phyloP scores from a whole-genome alignment of 208 protist genomes.

The Wallacemonas sp. region DNA sequence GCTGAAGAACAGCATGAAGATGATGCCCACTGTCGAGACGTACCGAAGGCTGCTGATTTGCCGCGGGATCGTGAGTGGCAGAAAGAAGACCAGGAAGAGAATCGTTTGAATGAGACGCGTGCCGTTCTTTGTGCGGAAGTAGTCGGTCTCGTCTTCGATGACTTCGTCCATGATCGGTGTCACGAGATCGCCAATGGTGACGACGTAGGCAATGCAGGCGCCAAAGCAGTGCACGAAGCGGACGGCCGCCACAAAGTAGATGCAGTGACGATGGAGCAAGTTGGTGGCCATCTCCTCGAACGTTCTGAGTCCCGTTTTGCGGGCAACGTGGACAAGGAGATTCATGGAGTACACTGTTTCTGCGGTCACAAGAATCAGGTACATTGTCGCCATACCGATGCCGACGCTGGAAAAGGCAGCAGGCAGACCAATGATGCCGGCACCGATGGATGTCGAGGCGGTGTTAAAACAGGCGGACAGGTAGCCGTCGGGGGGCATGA shows the following conservation, averaged over 20 bases:
- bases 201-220: slow-evolving; percentile 47
- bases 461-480: slow-evolving; percentile 46
- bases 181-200: slow-evolving; percentile 49
- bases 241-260: slow-evolving; percentile 27
- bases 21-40: slow-evolving; percentile 42
- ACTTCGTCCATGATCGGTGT: slow-evolving; percentile 23
- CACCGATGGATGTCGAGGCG: slow-evolving; percentile 39
- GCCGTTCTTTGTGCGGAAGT: slow-evolving; percentile 20
- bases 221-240: slow-evolving; percentile 37
- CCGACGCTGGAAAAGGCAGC: slow-evolving; percentile 42
- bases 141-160: background rate
- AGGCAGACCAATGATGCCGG: slow-evolving; percentile 48
- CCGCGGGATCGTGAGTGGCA: slow-evolving; percentile 43
- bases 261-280: slow-evolving; percentile 19
- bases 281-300: slow-evolving; percentile 40
- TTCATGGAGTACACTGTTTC: slow-evolving; percentile 48
- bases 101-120: slow-evolving; percentile 26
- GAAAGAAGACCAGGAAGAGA: slow-evolving; percentile 43
- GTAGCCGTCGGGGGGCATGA: slow-evolving; percentile 47
- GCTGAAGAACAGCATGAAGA: slow-evolving; percentile 55
- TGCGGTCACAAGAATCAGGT: slow-evolving; percentile 30
- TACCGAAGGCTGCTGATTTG: slow-evolving; percentile 69
- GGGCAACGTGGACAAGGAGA: slow-evolving; percentile 30
- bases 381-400: slow-evolving; percentile 29
- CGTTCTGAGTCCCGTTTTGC: slow-evolving; percentile 24